These are phyloP conservation scores for Termitomyces sp. DNA, from an alignment of 768 basidiomycete species.

Conservation along the genomic window DNA sequence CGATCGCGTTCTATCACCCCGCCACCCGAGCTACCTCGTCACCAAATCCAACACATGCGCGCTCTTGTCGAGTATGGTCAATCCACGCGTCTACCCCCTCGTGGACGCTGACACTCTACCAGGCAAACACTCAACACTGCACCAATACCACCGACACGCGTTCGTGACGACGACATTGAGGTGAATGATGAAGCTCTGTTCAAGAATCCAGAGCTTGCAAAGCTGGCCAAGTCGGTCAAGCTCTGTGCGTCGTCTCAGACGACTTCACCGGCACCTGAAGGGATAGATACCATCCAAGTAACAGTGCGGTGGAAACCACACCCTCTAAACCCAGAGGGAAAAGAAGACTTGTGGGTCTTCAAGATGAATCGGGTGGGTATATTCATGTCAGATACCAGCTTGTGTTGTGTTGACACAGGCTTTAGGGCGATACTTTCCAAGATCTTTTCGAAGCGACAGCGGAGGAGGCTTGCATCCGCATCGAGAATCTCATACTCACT, in stretches of 20 bases:
- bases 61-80: slow-evolving; percentile 52
- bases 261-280: slow-evolving; percentile 24
- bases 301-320: slow-evolving; percentile 63
- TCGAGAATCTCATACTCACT: slow-evolving; percentile 51
- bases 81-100: not conserved
- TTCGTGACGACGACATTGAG: slow-evolving; percentile 32
- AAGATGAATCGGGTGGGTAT: slow-evolving; percentile 52
- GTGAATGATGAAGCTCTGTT: slow-evolving; percentile 42
- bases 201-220: slow-evolving; percentile 57
- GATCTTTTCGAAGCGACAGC: slow-evolving; percentile 61
- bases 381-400: not conserved
- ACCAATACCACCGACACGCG: slow-evolving; percentile 30
- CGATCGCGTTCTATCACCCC: slow-evolving; percentile 74
- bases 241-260: slow-evolving; percentile 17
- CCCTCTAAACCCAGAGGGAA: slow-evolving; percentile 40
- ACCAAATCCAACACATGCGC: slow-evolving; percentile 51
- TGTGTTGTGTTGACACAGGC: not conserved
- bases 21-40: slow-evolving; percentile 53
- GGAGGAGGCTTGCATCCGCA: slow-evolving; percentile 48
- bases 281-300: slow-evolving; percentile 38
- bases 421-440: slow-evolving; percentile 60
- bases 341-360: slow-evolving; percentile 41
- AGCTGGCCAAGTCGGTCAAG: slow-evolving; percentile 36
- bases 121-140: slow-evolving; percentile 43
- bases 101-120: not conserved